Evolutionary conservation across 1,284 basidiomycete species (phyloP).

Genomic region (Fistulina hepatica): DNA sequence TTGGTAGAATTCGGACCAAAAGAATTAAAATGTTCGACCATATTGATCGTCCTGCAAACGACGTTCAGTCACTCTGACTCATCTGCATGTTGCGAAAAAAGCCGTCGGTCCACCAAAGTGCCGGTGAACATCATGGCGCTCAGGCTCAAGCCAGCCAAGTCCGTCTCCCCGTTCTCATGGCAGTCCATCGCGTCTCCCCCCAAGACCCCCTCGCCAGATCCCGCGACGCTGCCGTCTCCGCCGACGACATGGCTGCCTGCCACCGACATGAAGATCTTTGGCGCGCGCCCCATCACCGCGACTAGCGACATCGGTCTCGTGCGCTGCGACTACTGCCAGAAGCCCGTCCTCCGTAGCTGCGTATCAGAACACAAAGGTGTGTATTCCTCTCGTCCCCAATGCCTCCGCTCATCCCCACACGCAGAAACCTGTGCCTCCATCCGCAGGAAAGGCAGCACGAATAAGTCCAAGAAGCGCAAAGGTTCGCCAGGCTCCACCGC

Average conservation of each 20-base stretch:
- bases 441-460: constrained; percentile 40
- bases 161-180: too few relatives aligned
- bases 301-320: constrained; percentile 60
- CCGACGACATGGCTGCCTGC: constrained; percentile 77
- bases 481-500: constrained; percentile 53
- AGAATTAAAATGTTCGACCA: too few relatives aligned
- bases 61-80: too few relatives aligned
- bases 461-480: constrained; percentile 61
- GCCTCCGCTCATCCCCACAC: constrained; percentile 3
- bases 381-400: constrained; percentile 15
- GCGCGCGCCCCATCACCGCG: constrained; percentile 57
- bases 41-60: too few relatives aligned
- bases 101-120: too few relatives aligned
- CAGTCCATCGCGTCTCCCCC: too few relatives aligned
- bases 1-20: too few relatives aligned
- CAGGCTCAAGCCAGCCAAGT: too few relatives aligned
- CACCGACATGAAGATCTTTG: constrained; percentile 81
- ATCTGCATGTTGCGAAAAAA: too few relatives aligned
- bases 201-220: too few relatives aligned
- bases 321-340: constrained; percentile 68
- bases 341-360: constrained; percentile 67
- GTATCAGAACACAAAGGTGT: constrained; percentile 66
- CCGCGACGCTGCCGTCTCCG: constrained; percentile 42
- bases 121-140: too few relatives aligned
- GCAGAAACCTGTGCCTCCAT: constrained; percentile 55